Conservation (phyloP, 176 grass and related monocot species). For the Urochloa ruziziensis region DNA sequence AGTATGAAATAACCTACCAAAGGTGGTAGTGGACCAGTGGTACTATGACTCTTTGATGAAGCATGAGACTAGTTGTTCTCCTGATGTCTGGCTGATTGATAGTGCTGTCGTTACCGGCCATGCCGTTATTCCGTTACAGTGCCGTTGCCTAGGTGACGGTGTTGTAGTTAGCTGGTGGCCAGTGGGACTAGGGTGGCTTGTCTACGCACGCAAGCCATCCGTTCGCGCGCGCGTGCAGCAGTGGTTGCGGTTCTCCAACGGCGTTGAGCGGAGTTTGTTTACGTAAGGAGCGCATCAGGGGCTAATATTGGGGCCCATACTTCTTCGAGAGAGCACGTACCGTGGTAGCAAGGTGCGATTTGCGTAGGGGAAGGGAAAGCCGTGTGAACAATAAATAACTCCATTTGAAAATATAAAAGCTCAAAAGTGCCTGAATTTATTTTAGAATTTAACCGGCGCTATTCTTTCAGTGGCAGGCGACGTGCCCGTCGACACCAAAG, state of each 20-base stretch:
- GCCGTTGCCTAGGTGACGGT: neutral
- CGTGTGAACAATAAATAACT: too few species aligned
- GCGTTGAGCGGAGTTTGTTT: neutral
- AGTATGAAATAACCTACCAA: neutral
- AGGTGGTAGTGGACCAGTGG: too few species aligned
- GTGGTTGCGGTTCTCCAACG: neutral
- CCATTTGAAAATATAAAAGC: too few species aligned
- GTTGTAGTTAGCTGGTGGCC: neutral
- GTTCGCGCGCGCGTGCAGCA: too few species aligned
- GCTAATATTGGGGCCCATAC: neutral
- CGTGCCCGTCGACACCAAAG: too few species aligned
- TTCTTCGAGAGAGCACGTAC: too few species aligned
- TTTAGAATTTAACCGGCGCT: too few species aligned
- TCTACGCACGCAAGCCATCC: neutral
- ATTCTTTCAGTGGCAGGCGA: too few species aligned
- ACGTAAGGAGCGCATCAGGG: neutral
- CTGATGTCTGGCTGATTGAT: neutral
- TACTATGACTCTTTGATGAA: too few species aligned
- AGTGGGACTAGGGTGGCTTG: neutral
- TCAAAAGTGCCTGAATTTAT: too few species aligned
- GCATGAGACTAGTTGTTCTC: neutral
- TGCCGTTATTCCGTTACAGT: constrained; percentile 20
- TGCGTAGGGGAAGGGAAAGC: too few species aligned
- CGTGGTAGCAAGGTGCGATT: too few species aligned
- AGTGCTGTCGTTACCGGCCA: neutral